Evolutionary conservation across 140 eudicot species (phyloP).

Genomic region (Oenanthe javanica): DNA sequence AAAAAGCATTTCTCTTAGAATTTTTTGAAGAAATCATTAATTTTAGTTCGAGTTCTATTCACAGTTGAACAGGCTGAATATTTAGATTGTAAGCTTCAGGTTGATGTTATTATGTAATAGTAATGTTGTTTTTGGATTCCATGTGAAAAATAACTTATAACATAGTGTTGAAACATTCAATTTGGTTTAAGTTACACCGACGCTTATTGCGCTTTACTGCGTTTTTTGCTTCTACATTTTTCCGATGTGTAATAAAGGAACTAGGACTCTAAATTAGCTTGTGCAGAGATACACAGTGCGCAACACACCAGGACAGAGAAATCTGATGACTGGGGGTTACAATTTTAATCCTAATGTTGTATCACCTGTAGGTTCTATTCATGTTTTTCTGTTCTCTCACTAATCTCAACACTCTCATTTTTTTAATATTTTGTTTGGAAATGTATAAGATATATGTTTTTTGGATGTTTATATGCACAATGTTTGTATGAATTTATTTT

Average conservation of each 20-base stretch:
- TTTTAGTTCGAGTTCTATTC: not conserved
- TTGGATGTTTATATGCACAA: conserved; percentile 1
- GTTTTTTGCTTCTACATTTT: not conserved
- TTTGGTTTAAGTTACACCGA: not conserved
- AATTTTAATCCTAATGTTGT: not conserved
- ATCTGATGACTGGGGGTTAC: not conserved
- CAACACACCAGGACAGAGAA: not conserved
- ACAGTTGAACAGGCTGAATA: not conserved
- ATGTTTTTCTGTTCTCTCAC: not conserved
- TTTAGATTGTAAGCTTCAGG: not conserved
- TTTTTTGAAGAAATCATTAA: not conserved
- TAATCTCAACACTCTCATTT: not conserved
- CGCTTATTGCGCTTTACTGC: not conserved
- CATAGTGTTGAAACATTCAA: not conserved
- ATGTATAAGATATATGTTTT: not conserved
- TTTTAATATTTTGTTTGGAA: not conserved
- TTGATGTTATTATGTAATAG: not conserved
- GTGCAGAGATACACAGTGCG: not conserved
- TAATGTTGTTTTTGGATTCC: not conserved
- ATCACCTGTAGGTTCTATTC: not conserved
- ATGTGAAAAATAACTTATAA: not conserved
- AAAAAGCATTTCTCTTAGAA: too few relatives aligned
- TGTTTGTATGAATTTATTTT: not conserved
- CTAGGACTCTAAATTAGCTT: not conserved
- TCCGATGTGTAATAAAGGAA: not conserved